A percentile compares a stretch with the other conserved stretches of the same genome.
Conservation (phyloP, 2,329 filamentous ascomycete genomes). For the Pseudonectria buxi region DNA sequence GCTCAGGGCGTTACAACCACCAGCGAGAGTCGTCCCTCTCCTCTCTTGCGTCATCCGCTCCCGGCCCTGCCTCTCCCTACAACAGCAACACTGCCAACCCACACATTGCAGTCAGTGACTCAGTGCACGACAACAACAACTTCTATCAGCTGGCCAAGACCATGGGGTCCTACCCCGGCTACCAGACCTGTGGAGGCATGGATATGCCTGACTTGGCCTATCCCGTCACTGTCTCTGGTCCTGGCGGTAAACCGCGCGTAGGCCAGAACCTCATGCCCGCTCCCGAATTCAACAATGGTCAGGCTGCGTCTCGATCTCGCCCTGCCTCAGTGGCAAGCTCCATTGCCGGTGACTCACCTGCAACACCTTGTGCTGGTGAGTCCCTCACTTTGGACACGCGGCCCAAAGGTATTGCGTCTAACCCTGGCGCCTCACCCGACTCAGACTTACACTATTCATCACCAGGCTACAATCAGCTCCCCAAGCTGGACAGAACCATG, state of each 20-base stretch:
- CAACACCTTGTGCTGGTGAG: conserved; percentile 47
- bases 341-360: conserved; percentile 51
- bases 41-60: conserved; percentile 50
- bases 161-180: conserved; percentile 37
- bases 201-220: conserved; percentile 35
- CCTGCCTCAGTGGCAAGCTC: conserved; percentile 53
- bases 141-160: conserved; percentile 44
- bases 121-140: conserved; percentile 37
- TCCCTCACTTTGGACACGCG: conserved; percentile 41
- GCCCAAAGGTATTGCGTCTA: conserved; percentile 42
- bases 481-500: conserved; percentile 79
- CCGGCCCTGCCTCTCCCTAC: conserved; percentile 54
- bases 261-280: conserved; percentile 39
- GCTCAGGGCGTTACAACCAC: conserved; percentile 37
- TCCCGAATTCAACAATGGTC: conserved; percentile 37
- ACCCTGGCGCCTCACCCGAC: conserved; percentile 5
- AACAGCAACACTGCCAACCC: conserved; percentile 49
- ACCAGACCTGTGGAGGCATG: conserved; percentile 28
- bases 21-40: conserved; percentile 56
- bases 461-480: conserved; percentile 46
- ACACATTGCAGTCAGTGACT: conserved; percentile 49
- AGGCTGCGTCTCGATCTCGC: conserved; percentile 34
- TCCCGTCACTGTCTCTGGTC: conserved; percentile 32
- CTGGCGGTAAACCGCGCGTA: conserved; percentile 28
- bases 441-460: conserved; percentile 53